phyloP scores from a whole-genome alignment of 345 rosid species.

The Heritiera fomes region DNA sequence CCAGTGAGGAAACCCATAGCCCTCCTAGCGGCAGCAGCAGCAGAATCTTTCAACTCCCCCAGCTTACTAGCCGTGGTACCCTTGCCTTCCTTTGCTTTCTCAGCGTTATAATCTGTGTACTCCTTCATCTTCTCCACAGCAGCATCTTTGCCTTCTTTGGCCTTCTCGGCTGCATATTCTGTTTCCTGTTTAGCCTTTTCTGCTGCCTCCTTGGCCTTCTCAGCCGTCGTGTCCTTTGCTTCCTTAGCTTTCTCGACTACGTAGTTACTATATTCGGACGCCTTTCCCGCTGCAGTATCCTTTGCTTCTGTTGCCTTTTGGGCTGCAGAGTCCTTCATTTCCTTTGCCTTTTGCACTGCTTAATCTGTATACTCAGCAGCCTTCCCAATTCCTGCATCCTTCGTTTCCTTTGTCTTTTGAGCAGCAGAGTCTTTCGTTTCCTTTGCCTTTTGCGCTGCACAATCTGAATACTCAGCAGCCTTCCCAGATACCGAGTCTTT shows the following conservation, averaged over 20 bases:
- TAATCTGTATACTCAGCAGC: slow-evolving; percentile 15
- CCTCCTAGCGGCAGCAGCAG: slow-evolving; percentile 54
- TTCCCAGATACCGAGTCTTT: slow-evolving; percentile 26
- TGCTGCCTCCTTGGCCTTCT: slow-evolving; percentile 25
- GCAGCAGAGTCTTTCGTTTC: slow-evolving; percentile 18
- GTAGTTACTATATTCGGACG: slow-evolving; percentile 19
- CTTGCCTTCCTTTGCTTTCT: slow-evolving; percentile 39
- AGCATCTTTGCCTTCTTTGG: slow-evolving; percentile 7
- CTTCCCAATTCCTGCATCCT: slow-evolving; percentile 20
- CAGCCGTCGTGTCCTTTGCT: slow-evolving; percentile 25
- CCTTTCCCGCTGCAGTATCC: slow-evolving; percentile 32
- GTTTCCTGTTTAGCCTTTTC: slow-evolving; percentile 23
- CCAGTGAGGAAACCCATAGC: slow-evolving; percentile 40
- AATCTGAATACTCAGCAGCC: slow-evolving; percentile 17
- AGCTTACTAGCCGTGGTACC: slow-evolving; percentile 39
- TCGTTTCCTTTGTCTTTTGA: slow-evolving; percentile 10
- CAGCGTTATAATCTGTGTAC: slow-evolving; percentile 27
- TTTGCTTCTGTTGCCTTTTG: slow-evolving; percentile 34
- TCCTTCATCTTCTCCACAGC: slow-evolving; percentile 27
- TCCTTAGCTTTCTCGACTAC: slow-evolving; percentile 11
- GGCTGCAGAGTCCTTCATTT: slow-evolving; percentile 2
- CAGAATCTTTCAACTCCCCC: slow-evolving; percentile 49
- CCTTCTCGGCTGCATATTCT: slow-evolving; percentile 26
- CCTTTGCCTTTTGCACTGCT: slow-evolving; percentile 29
- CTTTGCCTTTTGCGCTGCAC: slow-evolving; percentile 24